Base-by-base conservation (phyloP, 2,329 filamentous ascomycete genomes). In the Botrytis deweyae region DNA sequence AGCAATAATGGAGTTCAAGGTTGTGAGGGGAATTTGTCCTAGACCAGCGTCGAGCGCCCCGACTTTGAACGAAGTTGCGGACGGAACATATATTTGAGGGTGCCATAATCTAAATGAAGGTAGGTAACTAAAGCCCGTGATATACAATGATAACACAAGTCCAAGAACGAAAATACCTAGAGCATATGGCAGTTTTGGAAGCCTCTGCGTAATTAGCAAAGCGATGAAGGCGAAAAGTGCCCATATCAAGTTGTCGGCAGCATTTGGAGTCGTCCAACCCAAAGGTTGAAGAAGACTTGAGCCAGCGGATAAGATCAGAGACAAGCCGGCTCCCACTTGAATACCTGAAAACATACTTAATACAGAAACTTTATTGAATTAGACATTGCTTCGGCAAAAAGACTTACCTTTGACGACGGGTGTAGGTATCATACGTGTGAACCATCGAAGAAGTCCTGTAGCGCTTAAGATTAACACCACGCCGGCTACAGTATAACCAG, bases 1-100 rank as follows among this genome's bases (percentile, higher is more conserved):
- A 0, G 95, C 96, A 75, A 98, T 90, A 78, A 98, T 89, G 7
- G 94, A 97, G 84, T 98, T 98, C 72, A 98, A 88, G 0, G 94
- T 93, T 0, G 95, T 98, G 18, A 98, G 88, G 1, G 95, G 95
- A 25, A 98, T 87, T 82, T 98, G 95, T 1, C 93, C 94, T 14
- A 98, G 20, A 80, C 80, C 76, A 79, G 80, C 85, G 79, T 90
- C 87, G 5, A 91, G 81, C 0, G 88, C 87, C 2, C 89, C 89
- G 20, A 80, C 83, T 76, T 81, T 82, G 85, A 86, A 91, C 80
- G 73, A 80, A 59, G 29, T 14, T 75, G 75, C 76, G 10, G 77
- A 83, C 73, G 88, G 88, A 49, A 88, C 79, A 67, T 84, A 83
- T 29, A 85, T 76, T 72, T 81, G 82, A 8, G 93, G 90, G 78